Base-by-base conservation (phyloP, 768 basidiomycete species). In the Termitomyces sp. region DNA sequence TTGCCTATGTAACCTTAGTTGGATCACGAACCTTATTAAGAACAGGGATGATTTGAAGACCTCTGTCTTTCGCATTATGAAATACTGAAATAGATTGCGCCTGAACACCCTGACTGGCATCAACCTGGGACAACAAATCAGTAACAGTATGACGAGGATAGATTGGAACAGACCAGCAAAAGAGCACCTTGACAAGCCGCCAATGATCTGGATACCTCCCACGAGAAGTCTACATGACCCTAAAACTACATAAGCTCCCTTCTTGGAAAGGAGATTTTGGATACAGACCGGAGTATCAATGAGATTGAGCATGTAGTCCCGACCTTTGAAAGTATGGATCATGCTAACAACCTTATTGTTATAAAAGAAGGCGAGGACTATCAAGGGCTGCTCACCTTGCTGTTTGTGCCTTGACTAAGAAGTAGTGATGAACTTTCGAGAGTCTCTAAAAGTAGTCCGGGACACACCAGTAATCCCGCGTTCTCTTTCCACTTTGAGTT, bases 151-250 rank as follows among this genome's bases (percentile, higher is more conserved):
- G 33, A 18, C 30, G 38, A 22, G 16, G 51, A 22, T 55, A 38
- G 38, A 20, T 41, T 8, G 8, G 13, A 26, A 65, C 70, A 57
- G 65, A 83, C 81, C n/a, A 83, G 73, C 38, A 87, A 69, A 43
- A 87, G 69, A 10, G 92, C 96, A 9, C 97, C 97, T 74, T 99
- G 92, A 63, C 91, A 97, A 33, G 96, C 94, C 3, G 93, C 87
- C 41, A 98, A 74, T 28, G 92, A 94, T 49, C 97, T 83, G 16
- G 93, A 89, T 35, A 99, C 93, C 71, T 98, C 96, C 86, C 94
- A 97, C 57, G 92, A 83, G 72, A 99, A 99, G 75, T 99, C 97
- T 38, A 98, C 97, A 72, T 99, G 97, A 2, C 97, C 95, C 84
- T 90, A 61, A 8, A 47, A 35, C 55, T 50, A 38, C 49, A 43